Evolutionary conservation across 495 filamentous ascomycete species (phyloP).

Genomic region (Daldinia vernicosa): DNA sequence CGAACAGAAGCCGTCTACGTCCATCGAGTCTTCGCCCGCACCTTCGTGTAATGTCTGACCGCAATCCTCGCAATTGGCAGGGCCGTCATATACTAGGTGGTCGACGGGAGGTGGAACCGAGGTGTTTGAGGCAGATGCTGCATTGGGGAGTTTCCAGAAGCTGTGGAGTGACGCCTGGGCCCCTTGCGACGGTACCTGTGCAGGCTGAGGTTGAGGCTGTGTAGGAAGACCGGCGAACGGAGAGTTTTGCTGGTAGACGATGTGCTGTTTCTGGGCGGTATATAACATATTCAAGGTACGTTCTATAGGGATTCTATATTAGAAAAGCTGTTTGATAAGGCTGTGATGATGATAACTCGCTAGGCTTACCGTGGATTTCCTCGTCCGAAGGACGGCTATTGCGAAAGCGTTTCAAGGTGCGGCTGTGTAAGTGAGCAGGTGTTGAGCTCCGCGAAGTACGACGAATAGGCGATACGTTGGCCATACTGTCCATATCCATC

Average conservation of each 20-base stretch:
- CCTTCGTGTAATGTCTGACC: slow-evolving; percentile 44
- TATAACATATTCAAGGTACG: slow-evolving; percentile 58
- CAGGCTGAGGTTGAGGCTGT: slow-evolving; percentile 14
- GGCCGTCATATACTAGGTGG: slow-evolving; percentile 10
- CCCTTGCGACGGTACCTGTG: slow-evolving; percentile 20
- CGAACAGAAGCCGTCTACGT: slow-evolving; percentile 24
- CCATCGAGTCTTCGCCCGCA: slow-evolving; percentile 40
- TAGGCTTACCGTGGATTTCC: slow-evolving; percentile 57
- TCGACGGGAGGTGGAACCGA: slow-evolving; percentile 1
- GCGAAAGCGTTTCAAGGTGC: slow-evolving; percentile 61
- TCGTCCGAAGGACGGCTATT: slow-evolving; percentile 59
- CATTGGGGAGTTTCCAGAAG: slow-evolving; percentile 56
- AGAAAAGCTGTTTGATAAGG: slow-evolving; percentile 23
- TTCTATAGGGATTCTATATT: slow-evolving; percentile 44
- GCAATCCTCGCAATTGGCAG: slow-evolving; percentile 56
- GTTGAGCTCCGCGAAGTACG: slow-evolving; percentile 13
- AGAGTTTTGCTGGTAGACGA: slow-evolving; percentile 17
- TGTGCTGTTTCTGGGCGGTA: slow-evolving; percentile 55
- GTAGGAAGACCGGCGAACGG: slow-evolving; percentile 17
- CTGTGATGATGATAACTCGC: slow-evolving; percentile 18
- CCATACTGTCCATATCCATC: slow-evolving; percentile 30
- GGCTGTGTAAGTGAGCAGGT: slow-evolving; percentile 49
- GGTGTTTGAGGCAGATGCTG: slow-evolving; percentile 17
- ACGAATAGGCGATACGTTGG: slow-evolving; percentile 23
- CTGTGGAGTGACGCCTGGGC: slow-evolving; percentile 55